These are phyloP conservation scores for Papiliotrema flavescens DNA, from an alignment of 1,284 basidiomycete species.

Conservation along the genomic window DNA sequence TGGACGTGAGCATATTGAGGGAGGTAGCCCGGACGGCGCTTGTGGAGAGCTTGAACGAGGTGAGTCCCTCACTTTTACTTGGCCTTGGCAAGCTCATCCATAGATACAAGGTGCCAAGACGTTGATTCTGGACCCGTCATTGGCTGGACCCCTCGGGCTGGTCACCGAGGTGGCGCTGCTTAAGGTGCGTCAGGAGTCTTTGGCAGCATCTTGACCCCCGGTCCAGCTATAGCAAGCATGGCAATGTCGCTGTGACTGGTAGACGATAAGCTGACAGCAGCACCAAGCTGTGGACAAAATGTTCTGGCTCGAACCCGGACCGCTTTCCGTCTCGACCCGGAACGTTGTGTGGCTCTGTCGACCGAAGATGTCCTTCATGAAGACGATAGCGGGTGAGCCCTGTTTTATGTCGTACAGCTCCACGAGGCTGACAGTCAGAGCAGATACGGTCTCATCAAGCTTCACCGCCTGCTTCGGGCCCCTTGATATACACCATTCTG, in stretches of 20 bases:
- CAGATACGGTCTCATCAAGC: slow-evolving; percentile 74
- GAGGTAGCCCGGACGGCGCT: slow-evolving; percentile 72
- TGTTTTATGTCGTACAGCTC: not conserved
- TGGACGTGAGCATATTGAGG: slow-evolving; percentile 69
- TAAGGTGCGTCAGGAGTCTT: slow-evolving; percentile 59
- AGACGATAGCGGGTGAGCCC: slow-evolving; percentile 76
- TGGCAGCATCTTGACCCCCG: too few species aligned
- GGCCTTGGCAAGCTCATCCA: not conserved
- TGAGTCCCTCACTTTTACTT: slow-evolving; percentile 43
- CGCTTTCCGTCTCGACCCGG: slow-evolving; percentile 74
- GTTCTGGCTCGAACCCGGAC: slow-evolving; percentile 95
- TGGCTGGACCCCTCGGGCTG: slow-evolving; percentile 88
- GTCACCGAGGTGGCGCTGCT: slow-evolving; percentile 87
- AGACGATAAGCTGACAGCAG: slow-evolving; percentile 49
- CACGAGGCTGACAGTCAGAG: slow-evolving; percentile 53
- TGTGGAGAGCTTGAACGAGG: slow-evolving; percentile 77
- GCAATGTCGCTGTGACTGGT: too few species aligned
- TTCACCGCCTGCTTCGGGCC: slow-evolving; percentile 51
- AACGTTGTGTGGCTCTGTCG: slow-evolving; percentile 93
- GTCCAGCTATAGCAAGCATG: too few species aligned
- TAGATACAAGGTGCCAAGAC: slow-evolving; percentile 94
- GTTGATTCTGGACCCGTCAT: slow-evolving; percentile 79
- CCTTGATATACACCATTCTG: slow-evolving; percentile 72
- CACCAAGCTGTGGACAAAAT: slow-evolving; percentile 99
- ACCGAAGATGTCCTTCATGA: slow-evolving; percentile 78